Conservation (phyloP, 2,329 filamentous ascomycete species). For the Monilinia polystroma region DNA sequence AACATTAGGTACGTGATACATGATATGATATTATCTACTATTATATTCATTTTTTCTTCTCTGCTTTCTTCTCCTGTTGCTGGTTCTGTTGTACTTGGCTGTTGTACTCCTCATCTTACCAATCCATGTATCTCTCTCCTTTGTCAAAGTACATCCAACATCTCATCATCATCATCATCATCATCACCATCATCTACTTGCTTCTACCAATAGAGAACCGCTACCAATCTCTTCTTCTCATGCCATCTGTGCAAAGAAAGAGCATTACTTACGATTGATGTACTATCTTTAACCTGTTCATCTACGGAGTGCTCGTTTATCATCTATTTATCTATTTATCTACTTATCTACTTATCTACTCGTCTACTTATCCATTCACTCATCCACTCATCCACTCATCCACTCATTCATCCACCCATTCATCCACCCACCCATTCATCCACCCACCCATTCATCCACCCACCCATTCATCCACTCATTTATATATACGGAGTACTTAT, state of each 20-base stretch:
- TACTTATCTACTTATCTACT: too few species aligned
- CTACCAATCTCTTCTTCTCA: not conserved
- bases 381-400: too few species aligned
- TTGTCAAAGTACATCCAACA: not conserved
- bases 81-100: not conserved
- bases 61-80: not conserved
- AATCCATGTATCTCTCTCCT: not conserved
- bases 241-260: not conserved
- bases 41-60: not conserved
- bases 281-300: not conserved
- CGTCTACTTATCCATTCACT: too few species aligned
- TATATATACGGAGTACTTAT: too few species aligned
- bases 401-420: not conserved
- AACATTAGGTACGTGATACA: too few species aligned
- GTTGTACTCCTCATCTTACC: slow-evolving; percentile 7
- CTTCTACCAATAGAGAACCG: not conserved
- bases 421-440: too few species aligned
- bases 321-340: too few species aligned
- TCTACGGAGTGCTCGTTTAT: not conserved
- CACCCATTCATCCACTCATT: too few species aligned
- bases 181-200: not conserved
- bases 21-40: not conserved
- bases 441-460: too few species aligned
- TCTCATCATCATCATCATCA: not conserved
- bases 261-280: slow-evolving; percentile 1